Conservation (phyloP, 2,329 filamentous ascomycete species). For the Aureobasidium sp. region DNA sequence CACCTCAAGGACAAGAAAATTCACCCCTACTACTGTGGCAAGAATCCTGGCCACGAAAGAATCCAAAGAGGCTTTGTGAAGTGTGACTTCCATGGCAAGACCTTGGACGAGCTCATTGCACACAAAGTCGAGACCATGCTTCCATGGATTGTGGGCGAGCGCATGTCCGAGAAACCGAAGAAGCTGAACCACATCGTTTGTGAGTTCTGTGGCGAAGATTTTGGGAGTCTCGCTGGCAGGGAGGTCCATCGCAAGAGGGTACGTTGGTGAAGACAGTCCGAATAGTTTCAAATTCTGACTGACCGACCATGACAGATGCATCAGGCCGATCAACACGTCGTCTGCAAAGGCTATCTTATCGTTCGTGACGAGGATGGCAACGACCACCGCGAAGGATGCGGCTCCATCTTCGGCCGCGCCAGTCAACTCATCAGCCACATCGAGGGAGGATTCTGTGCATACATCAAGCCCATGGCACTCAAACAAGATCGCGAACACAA, state of each 20-base stretch:
- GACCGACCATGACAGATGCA: constrained; percentile 34
- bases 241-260: constrained; percentile 46
- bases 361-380: background rate
- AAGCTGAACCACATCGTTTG: constrained; percentile 42
- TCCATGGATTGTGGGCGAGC: constrained; percentile 17
- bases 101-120: constrained; percentile 24
- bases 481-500: constrained; percentile 44
- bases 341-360: constrained; percentile 28
- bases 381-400: constrained; percentile 31
- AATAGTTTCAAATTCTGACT: background rate
- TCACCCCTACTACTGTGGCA: constrained; percentile 38
- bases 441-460: constrained; percentile 43
- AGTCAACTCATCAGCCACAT: constrained; percentile 46
- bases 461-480: constrained; percentile 37
- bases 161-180: constrained; percentile 18
- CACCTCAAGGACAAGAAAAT: constrained; percentile 42
- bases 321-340: constrained; percentile 40
- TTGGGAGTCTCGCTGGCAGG: constrained; percentile 44
- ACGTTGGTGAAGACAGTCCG: constrained; percentile 17
- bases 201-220: constrained; percentile 49
- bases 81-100: constrained; percentile 32
- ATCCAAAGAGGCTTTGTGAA: constrained; percentile 27
- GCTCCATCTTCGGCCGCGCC: constrained; percentile 39
- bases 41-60: constrained; percentile 31
- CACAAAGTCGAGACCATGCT: constrained; percentile 31